A percentile compares a stretch with the other conserved stretches of the same genome.
phyloP scores from a whole-genome alignment of 1,284 basidiomycete species.

The Vanrija sp. region DNA sequence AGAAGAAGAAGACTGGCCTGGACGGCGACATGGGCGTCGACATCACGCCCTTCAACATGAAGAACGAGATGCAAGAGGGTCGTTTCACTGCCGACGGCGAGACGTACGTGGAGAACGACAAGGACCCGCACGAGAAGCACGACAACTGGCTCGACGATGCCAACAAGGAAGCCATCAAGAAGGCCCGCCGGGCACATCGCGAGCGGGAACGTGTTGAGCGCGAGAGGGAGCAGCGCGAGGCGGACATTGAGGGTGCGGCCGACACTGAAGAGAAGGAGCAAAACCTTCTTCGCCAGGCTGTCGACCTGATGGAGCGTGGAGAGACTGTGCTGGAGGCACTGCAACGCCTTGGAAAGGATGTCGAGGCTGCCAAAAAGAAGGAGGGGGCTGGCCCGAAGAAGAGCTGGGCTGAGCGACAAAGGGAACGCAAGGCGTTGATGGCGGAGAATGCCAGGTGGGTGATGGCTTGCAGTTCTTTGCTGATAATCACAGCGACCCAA shows the following conservation, averaged over 20 bases:
- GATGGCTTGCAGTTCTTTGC: not conserved
- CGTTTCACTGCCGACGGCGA: constrained; percentile 89
- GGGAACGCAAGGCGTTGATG: constrained; percentile 24
- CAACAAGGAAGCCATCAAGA: constrained; percentile 79
- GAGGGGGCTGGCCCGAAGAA: constrained; percentile 43
- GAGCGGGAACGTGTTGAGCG: constrained; percentile 62
- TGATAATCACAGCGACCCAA: constrained; percentile 22
- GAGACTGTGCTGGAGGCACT: constrained; percentile 88
- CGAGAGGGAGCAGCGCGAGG: constrained; percentile 62
- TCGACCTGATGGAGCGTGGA: constrained; percentile 73
- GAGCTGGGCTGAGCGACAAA: constrained; percentile 48
- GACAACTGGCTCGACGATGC: constrained; percentile 93
- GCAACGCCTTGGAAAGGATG: constrained; percentile 72
- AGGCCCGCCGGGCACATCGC: constrained; percentile 68
- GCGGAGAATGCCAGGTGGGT: not conserved
- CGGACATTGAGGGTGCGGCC: constrained; percentile 54
- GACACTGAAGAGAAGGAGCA: constrained; percentile 56
- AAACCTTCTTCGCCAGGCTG: constrained; percentile 64
- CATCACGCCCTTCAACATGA: constrained; percentile 97
- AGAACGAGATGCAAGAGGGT: constrained; percentile 95
- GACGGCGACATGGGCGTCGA: constrained; percentile 80
- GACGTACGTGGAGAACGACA: constrained; percentile 72
- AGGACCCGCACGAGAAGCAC: constrained; percentile 83
- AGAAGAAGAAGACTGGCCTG: constrained; percentile 18
- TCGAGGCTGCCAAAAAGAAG: constrained; percentile 57